phyloP scores from a whole-genome alignment of 805 yeast genomes.

The Metschnikowia drakensbergensis region DNA sequence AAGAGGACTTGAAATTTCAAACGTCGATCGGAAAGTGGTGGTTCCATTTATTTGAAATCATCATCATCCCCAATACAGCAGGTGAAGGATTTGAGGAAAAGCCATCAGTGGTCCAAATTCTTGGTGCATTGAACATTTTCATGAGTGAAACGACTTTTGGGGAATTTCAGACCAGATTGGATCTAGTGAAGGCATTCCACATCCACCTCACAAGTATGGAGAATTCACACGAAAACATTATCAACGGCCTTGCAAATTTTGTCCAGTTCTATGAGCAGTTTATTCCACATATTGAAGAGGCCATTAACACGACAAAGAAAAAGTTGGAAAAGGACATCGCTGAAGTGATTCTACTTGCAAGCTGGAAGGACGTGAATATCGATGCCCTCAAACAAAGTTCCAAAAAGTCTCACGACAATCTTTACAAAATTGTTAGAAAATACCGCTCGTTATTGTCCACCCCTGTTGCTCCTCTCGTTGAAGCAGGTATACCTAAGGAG shows the following conservation, averaged over 20 bases:
- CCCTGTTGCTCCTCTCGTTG: constrained; percentile 53
- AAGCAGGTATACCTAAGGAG: constrained; percentile 45
- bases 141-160: constrained; percentile 75
- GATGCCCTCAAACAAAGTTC: constrained; percentile 95
- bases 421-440: constrained; percentile 80
- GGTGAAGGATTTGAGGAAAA: constrained; percentile 14
- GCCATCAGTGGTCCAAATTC: constrained; percentile 26
- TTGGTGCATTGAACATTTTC: constrained; percentile 65
- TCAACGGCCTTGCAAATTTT: constrained; percentile 52
- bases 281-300: constrained; percentile 42
- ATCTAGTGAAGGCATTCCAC: constrained; percentile 60
- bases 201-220: constrained; percentile 39
- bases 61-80: constrained; percentile 51
- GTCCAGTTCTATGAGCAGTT: constrained; percentile 68
- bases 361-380: constrained; percentile 95
- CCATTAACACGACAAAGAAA: constrained; percentile 45
- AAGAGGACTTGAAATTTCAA: constrained; percentile 52
- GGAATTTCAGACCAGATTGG: constrained; percentile 59
- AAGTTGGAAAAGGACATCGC: constrained; percentile 70
- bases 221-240: constrained; percentile 19
- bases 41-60: constrained; percentile 82
- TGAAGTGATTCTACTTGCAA: constrained; percentile 83
- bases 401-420: constrained; percentile 75
- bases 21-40: constrained; percentile 75
- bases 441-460: constrained; percentile 61